These are phyloP conservation scores for Phylloporus sp. DNA, from an alignment of 1,284 basidiomycete species.

Conservation along the genomic window DNA sequence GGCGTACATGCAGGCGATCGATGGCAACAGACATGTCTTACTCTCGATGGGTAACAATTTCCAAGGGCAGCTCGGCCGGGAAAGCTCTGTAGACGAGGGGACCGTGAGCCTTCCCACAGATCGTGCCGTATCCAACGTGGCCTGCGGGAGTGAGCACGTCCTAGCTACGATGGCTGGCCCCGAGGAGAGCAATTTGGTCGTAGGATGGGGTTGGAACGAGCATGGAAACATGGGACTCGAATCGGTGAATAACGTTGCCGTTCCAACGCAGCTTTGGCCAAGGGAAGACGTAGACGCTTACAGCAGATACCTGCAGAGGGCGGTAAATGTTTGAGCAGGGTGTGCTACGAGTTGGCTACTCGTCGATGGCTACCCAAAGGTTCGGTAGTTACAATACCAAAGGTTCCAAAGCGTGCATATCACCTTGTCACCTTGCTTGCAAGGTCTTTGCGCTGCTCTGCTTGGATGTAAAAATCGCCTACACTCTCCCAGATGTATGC, in stretches of 20 bases:
- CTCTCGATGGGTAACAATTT: conserved; percentile 66
- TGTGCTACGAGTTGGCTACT: conserved; percentile 78
- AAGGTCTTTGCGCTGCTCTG: too few relatives aligned
- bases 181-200: conserved; percentile 47
- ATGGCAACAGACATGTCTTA: conserved; percentile 33
- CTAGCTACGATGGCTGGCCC: conserved; percentile 42
- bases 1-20: conserved; percentile 57
- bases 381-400: too few relatives aligned
- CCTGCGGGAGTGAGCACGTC: conserved; percentile 85
- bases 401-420: too few relatives aligned
- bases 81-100: conserved; percentile 8
- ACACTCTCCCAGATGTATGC: too few relatives aligned
- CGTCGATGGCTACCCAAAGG: too few relatives aligned
- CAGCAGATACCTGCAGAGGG: conserved; percentile 15
- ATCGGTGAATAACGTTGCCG: conserved; percentile 53
- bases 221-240: conserved; percentile 88
- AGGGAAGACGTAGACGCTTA: conserved; percentile 16
- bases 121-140: conserved; percentile 33
- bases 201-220: conserved; percentile 95
- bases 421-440: too few relatives aligned
- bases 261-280: conserved; percentile 61
- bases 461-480: too few relatives aligned
- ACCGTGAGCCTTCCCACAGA: conserved; percentile 43
- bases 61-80: conserved; percentile 73
- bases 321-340: conserved; percentile 63